Conservation (phyloP, 2,329 filamentous ascomycete species). For the Trichoderma asperellum region DNA sequence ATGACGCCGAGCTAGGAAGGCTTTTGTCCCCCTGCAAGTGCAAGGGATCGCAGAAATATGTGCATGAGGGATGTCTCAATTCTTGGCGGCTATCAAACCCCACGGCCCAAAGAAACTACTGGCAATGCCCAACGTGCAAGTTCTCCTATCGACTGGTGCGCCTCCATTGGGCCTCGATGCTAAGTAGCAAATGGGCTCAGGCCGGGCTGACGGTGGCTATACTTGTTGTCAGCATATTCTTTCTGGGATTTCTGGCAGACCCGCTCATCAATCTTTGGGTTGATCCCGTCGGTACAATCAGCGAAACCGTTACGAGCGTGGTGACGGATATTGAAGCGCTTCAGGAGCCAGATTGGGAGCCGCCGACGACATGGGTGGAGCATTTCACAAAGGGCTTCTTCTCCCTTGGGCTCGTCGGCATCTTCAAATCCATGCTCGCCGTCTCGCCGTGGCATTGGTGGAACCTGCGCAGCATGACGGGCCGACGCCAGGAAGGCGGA, state of each 20-base stretch:
- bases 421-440: constrained; percentile 77
- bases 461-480: constrained; percentile 66
- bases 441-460: constrained; percentile 78
- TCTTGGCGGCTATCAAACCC: constrained; percentile 80
- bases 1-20: constrained; percentile 73
- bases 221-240: constrained; percentile 72
- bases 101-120: constrained; percentile 69
- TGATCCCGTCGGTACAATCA: constrained; percentile 70
- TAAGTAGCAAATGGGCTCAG: constrained; percentile 70
- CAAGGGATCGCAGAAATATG: constrained; percentile 90
- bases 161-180: constrained; percentile 72
- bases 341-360: constrained; percentile 48
- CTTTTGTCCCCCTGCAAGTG: constrained; percentile 90
- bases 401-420: constrained; percentile 84
- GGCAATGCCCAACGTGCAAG: constrained; percentile 84
- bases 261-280: constrained; percentile 88
- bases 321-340: constrained; percentile 47
- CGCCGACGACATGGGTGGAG: constrained; percentile 68
- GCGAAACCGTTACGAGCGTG: constrained; percentile 54
- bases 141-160: constrained; percentile 81
- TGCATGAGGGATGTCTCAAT: constrained; percentile 88
- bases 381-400: constrained; percentile 90
- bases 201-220: constrained; percentile 72
- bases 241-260: constrained; percentile 89
- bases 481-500: constrained; percentile 64